Percentiles rank a stretch among this genome's conserved stretches.
These are phyloP conservation scores for Fusarium sp. DNA, from an alignment of 2,329 filamentous ascomycete genomes.

Conservation along the genomic window DNA sequence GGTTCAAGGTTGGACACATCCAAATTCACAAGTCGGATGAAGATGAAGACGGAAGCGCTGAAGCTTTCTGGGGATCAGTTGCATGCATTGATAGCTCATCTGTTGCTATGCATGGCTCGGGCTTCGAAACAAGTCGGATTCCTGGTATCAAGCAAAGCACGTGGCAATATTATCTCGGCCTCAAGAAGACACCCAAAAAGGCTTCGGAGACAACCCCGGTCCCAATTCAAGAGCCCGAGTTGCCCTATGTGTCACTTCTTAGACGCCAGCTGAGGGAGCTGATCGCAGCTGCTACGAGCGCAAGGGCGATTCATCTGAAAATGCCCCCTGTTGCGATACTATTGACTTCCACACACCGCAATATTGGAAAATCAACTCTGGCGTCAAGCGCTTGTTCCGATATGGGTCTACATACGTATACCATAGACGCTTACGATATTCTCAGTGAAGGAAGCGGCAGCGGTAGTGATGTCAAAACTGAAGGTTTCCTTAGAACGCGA, in stretches of 20 bases:
- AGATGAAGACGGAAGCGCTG: conserved; percentile 70
- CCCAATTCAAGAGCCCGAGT: conserved; percentile 60
- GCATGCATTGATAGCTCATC: conserved; percentile 87
- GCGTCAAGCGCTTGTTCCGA: conserved; percentile 84
- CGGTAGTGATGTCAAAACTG: conserved; percentile 92
- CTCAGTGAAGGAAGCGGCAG: conserved; percentile 86
- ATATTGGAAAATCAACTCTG: conserved; percentile 89
- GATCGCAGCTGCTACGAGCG: conserved; percentile 88
- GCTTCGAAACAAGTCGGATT: conserved; percentile 84
- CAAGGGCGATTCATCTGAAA: conserved; percentile 84
- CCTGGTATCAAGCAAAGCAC: conserved; percentile 80
- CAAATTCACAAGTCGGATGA: conserved; percentile 65
- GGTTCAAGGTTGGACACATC: conserved; percentile 91
- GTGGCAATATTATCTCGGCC: conserved; percentile 91
- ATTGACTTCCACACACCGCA: conserved; percentile 89
- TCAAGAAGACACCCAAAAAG: conserved; percentile 72
- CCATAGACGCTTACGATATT: conserved; percentile 92
- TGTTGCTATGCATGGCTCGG: conserved; percentile 92
- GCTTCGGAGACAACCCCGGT: conserved; percentile 54
- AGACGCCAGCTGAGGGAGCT: conserved; percentile 83
- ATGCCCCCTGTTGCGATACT: conserved; percentile 91
- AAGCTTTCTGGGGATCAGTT: conserved; percentile 85
- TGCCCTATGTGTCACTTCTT: conserved; percentile 67
- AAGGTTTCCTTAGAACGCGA: conserved; percentile 87
- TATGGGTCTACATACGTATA: conserved; percentile 89